Evolutionary conservation across 2,329 filamentous ascomycete species (phyloP).

Genomic region (Calonectria naviculata): DNA sequence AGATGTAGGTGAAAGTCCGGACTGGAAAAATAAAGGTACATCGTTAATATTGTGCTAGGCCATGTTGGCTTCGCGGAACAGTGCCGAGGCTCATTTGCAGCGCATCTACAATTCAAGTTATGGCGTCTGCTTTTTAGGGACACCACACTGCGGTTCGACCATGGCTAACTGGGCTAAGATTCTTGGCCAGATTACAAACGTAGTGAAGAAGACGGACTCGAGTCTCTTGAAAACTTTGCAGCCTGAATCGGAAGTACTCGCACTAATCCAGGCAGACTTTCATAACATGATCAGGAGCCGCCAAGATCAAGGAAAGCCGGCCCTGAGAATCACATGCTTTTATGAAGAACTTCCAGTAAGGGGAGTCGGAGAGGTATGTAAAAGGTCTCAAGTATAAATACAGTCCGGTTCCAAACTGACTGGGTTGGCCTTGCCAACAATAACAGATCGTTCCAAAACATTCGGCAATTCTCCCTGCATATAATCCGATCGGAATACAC

Average conservation of each 20-base stretch:
- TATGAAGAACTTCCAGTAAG: not conserved
- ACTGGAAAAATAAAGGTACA: not conserved
- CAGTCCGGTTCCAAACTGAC: not conserved
- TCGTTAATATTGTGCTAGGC: not conserved
- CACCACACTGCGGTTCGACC: not conserved
- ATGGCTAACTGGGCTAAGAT: not conserved
- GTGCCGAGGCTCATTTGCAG: not conserved
- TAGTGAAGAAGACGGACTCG: not conserved
- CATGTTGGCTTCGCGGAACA: not conserved
- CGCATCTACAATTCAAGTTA: not conserved
- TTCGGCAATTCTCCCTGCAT: not conserved
- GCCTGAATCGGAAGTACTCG: not conserved
- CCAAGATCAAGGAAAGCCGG: not conserved
- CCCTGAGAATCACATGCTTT: not conserved
- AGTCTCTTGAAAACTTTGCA: not conserved
- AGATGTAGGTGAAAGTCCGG: not conserved
- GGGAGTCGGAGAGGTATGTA: not conserved
- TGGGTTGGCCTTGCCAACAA: too few relatives aligned
- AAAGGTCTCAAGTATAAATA: fast-evolving
- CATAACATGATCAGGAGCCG: not conserved
- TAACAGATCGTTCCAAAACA: not conserved
- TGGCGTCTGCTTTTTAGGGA: not conserved
- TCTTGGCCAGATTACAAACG: not conserved
- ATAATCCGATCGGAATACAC: not conserved
- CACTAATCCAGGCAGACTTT: not conserved